phyloP scores from a whole-genome alignment of 1,284 basidiomycete genomes.

The Moesziomyces aphidis region DNA sequence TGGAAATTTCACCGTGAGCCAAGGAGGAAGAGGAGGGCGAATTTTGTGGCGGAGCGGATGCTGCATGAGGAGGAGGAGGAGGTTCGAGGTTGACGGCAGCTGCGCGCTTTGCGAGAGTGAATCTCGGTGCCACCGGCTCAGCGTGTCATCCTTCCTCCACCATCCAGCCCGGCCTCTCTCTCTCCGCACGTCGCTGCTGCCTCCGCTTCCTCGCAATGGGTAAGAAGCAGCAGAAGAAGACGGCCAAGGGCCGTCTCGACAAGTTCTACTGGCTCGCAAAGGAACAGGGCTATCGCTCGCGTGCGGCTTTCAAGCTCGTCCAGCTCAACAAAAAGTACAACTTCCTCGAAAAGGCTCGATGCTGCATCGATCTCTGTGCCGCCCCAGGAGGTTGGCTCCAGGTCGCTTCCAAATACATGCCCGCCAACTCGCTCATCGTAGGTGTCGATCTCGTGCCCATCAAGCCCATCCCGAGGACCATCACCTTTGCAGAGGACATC shows the following conservation, averaged over 20 bases:
- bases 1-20: slow-evolving; percentile 11
- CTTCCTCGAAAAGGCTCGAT: slow-evolving; percentile 89
- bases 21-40: too few species aligned
- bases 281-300: slow-evolving; percentile 98
- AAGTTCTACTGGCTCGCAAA: slow-evolving; percentile 71
- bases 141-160: slow-evolving; percentile 8
- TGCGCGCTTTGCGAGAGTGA: too few species aligned
- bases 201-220: slow-evolving; percentile 40
- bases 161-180: background rate
- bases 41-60: too few species aligned
- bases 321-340: slow-evolving; percentile 98
- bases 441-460: slow-evolving; percentile 97
- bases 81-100: too few species aligned
- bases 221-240: slow-evolving; percentile 67
- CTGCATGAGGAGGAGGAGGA: too few species aligned
- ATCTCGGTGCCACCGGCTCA: background rate
- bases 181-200: background rate
- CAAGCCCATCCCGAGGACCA: slow-evolving; percentile 91
- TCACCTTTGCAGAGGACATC: slow-evolving; percentile 94
- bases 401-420: slow-evolving; percentile 99
- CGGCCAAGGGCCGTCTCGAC: slow-evolving; percentile 67
- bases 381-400: slow-evolving; percentile 99
- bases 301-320: slow-evolving; percentile 99
- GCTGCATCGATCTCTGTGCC: slow-evolving; percentile 97
- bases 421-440: slow-evolving; percentile 91